Evolutionary conservation across 371 early-diverging fungal species (phyloP).

Genomic region (Mucor mucedo): DNA sequence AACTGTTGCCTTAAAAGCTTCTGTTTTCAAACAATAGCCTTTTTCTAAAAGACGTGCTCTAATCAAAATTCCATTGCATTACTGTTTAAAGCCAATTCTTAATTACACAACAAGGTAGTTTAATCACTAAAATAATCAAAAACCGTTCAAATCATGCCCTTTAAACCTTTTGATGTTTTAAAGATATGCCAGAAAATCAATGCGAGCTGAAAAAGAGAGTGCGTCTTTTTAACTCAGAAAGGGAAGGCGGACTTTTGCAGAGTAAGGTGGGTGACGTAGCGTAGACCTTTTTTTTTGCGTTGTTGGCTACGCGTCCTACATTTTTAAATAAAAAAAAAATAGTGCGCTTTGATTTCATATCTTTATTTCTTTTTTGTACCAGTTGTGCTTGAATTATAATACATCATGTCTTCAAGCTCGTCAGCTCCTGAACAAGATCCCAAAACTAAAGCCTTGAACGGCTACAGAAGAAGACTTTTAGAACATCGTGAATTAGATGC

Average conservation of each 20-base stretch:
- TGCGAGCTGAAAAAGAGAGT: not conserved
- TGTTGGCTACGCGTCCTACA: slow-evolving; percentile 17
- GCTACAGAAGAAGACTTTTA: slow-evolving; percentile 86
- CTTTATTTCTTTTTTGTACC: slow-evolving; percentile 10
- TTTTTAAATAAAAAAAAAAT: not conserved
- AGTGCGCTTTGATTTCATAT: not conserved
- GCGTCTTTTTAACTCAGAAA: not conserved
- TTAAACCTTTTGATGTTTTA: too few species aligned
- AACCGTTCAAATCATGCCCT: too few species aligned
- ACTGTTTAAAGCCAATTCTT: too few species aligned
- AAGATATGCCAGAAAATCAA: not conserved
- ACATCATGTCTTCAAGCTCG: slow-evolving; percentile 32
- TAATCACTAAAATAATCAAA: too few species aligned
- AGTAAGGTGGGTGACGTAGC: not conserved
- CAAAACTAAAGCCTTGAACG: slow-evolving; percentile 74
- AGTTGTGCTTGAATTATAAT: slow-evolving; percentile 6
- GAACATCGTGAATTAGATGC: slow-evolving; percentile 95
- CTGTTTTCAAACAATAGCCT: too few species aligned
- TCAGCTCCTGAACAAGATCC: slow-evolving; percentile 49
- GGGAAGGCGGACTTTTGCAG: not conserved
- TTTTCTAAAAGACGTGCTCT: too few species aligned
- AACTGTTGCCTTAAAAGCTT: too few species aligned
- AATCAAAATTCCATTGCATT: too few species aligned
- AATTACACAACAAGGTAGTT: too few species aligned
- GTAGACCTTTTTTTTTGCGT: not conserved